Base-by-base conservation (phyloP, 805 yeast genomes). In the Clavispora carvajalis region DNA sequence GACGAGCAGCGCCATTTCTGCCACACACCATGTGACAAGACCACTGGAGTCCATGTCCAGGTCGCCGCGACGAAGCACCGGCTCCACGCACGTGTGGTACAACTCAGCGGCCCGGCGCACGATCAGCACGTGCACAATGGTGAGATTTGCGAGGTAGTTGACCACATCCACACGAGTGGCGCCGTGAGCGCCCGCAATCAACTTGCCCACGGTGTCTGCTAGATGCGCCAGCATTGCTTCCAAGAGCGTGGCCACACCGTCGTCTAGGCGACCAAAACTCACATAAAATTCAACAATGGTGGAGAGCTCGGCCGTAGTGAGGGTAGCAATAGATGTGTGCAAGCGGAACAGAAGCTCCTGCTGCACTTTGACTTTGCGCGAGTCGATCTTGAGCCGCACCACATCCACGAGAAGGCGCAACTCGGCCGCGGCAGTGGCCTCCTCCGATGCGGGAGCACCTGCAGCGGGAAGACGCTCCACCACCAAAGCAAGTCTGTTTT, bases 1-100 rank as follows among this genome's bases (percentile, higher is more conserved):
- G 22, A 79, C 77, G 48, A 84, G 82, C 36, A 68, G 67, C 30
- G 76, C 74, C 23, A 85, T 75, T 57, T 81, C 83, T 10, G 73
- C 73, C 41, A 77, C 76, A 24, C 83, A 76, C 95, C 96, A 88
- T 46, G 80, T 79, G n/a, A 87, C 82, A 13, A 88, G 65, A n/a
- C 49, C 49, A 35, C 52, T 45, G 8, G 83, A 70, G 33, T 59
- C 60, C 7, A 57, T 59, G 5, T 45, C 43, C 11, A 47, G 52
- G 35, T 52, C 56, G 38, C 56, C 53, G 10, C 61, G 50, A 35
- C 55, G 54, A 31, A 67, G 44, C 3, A 67, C 51, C 1, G 57
- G 54, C 22, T 64, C 69, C 60, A 76, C 84, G 38, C 82, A 72
- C 19, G 65, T 59, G 37, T 71, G 69, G 63, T 74, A 86, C 24